phyloP scores from a whole-genome alignment of 331 rosid species.

The Quercus phellos region DNA sequence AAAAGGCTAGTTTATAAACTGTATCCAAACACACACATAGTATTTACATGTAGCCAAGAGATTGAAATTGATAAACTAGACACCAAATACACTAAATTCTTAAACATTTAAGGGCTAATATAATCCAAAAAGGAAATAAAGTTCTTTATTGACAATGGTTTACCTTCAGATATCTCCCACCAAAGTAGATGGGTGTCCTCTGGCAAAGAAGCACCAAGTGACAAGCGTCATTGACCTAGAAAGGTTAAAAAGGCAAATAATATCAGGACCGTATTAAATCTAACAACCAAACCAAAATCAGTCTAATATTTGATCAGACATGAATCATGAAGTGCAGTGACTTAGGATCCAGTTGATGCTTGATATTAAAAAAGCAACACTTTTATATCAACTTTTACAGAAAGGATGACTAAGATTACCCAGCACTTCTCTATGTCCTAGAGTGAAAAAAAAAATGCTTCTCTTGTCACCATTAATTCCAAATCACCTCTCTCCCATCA shows the following conservation, averaged over 20 bases:
- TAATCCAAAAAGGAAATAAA: background rate
- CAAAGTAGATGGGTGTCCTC: slow-evolving; percentile 59
- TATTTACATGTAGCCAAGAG: background rate
- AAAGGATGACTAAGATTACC: background rate
- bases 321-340: background rate
- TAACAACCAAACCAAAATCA: slow-evolving; percentile 2
- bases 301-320: background rate
- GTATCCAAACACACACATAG: too few species aligned
- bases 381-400: background rate
- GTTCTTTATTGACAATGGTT: background rate
- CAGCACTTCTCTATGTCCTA: background rate
- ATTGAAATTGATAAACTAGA: background rate
- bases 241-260: slow-evolving; percentile 15
- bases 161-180: slow-evolving; percentile 92
- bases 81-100: background rate
- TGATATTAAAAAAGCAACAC: background rate
- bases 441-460: background rate
- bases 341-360: background rate
- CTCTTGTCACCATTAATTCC: background rate
- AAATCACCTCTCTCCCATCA: background rate
- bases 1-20: too few species aligned
- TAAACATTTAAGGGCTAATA: background rate
- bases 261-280: slow-evolving; percentile 6
- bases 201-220: slow-evolving; percentile 45
- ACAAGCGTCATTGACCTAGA: slow-evolving; percentile 62